Evolutionary conservation across 139 green algal genomes (phyloP).

Genomic region (Micractinium conductrix): DNA sequence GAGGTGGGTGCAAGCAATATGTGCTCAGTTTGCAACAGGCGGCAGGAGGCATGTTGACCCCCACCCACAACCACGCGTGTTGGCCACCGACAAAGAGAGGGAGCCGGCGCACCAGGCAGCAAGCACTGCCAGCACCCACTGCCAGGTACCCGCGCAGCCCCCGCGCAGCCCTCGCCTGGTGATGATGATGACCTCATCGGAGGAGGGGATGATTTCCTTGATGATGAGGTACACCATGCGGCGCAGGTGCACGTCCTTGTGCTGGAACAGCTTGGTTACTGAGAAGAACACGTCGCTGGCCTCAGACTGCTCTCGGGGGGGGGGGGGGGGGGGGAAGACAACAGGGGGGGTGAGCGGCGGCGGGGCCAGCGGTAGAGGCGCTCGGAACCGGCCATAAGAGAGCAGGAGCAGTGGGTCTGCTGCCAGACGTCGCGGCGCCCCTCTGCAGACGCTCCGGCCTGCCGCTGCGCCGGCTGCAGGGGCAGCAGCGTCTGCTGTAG

Average conservation of each 20-base stretch:
- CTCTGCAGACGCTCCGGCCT: background rate
- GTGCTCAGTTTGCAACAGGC: too few relatives aligned
- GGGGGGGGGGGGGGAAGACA: background rate
- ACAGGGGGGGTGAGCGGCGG: background rate
- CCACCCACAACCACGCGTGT: too few relatives aligned
- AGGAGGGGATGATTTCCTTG: constrained; percentile 96
- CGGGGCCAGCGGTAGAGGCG: background rate
- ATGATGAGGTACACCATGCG: constrained; percentile 99
- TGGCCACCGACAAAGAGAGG: too few relatives aligned
- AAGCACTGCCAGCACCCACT: too few relatives aligned
- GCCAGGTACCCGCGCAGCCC: too few relatives aligned
- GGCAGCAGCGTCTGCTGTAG: background rate
- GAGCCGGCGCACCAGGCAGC: too few relatives aligned
- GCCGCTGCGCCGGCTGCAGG: background rate
- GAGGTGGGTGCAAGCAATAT: too few relatives aligned
- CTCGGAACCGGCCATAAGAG: too few relatives aligned
- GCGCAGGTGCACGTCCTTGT: constrained; percentile 92
- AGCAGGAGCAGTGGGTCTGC: background rate
- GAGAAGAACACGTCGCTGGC: constrained; percentile 98
- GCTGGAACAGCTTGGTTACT: constrained; percentile 99
- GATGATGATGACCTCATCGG: constrained; percentile 99
- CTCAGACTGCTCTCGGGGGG: constrained; percentile 84
- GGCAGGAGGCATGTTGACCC: too few relatives aligned
- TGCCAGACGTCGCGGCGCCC: too few relatives aligned
- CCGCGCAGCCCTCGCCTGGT: constrained; percentile 64